Conservation (phyloP, 2,329 filamentous ascomycete species). For the Fusarium sp. region DNA sequence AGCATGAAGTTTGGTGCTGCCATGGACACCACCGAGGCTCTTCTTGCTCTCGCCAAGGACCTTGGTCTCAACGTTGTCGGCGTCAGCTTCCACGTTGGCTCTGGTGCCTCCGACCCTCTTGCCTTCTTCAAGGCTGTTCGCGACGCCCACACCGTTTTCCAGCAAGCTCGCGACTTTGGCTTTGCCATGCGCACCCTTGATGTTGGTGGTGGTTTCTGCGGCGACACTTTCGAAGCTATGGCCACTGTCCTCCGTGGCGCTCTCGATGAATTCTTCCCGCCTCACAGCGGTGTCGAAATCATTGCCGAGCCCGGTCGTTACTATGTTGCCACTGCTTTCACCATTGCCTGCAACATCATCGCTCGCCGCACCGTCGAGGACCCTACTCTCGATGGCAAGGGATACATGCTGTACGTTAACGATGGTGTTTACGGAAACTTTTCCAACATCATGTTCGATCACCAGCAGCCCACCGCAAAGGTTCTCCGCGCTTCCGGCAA, state of each 20-base stretch:
- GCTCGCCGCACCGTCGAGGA: conserved; percentile 89
- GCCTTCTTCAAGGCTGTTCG: conserved; percentile 91
- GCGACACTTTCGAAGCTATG: conserved; percentile 92
- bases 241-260: conserved; percentile 81
- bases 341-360: conserved; percentile 94
- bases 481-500: conserved; percentile 74
- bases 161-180: conserved; percentile 80
- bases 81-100: conserved; percentile 98
- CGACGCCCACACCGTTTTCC: conserved; percentile 89
- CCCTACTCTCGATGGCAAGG: conserved; percentile 71
- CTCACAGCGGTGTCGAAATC: conserved; percentile 75
- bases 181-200: conserved; percentile 89
- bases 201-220: conserved; percentile 92
- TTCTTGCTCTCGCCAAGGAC: conserved; percentile 82
- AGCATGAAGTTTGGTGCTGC: conserved; percentile 98
- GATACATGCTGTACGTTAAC: conserved; percentile 98
- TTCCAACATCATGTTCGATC: conserved; percentile 98
- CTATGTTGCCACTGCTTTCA: conserved; percentile 94
- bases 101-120: conserved; percentile 91
- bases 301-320: conserved; percentile 97
- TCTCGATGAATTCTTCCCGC: conserved; percentile 88
- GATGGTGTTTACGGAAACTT: conserved; percentile 99
- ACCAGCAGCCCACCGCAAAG: conserved; percentile 89
- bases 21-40: conserved; percentile 80
- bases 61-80: conserved; percentile 91